Percentiles rank a stretch among this genome's conserved stretches.
These are phyloP conservation scores for Arabidopsis lyrata DNA, from an alignment of 441 rosid genomes.

Conservation along the genomic window DNA sequence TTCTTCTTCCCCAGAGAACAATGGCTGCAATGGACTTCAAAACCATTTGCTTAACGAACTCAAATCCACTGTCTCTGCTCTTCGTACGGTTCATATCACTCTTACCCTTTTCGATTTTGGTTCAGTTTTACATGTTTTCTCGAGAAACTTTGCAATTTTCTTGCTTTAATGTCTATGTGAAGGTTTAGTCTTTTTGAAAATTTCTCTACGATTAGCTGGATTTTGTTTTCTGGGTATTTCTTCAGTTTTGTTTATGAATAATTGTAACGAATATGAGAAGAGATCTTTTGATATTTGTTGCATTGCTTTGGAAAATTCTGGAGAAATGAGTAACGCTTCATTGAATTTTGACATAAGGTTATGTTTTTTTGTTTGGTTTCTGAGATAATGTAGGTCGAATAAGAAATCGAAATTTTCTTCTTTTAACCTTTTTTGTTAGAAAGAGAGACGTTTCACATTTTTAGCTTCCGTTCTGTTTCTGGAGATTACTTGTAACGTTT, in stretches of 20 bases:
- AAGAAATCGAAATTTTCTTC: not conserved
- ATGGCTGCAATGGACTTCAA: constrained; percentile 15
- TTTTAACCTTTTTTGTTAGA: not conserved
- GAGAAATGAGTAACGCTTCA: constrained; percentile 23
- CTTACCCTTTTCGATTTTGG: constrained; percentile 15
- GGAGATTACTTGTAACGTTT: constrained; percentile 30
- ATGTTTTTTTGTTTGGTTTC: constrained; percentile 13
- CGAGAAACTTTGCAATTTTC: not conserved
- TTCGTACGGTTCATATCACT: constrained; percentile 29
- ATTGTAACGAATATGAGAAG: constrained; percentile 1
- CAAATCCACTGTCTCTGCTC: constrained; percentile 37
- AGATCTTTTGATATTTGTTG: constrained; percentile 4
- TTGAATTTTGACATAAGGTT: not conserved
- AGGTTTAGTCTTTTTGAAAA: constrained; percentile 3
- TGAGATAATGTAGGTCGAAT: constrained; percentile 1
- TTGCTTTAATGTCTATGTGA: not conserved
- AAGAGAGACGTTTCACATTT: constrained; percentile 5
- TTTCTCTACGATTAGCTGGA: constrained; percentile 6
- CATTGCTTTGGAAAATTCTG: constrained; percentile 2
- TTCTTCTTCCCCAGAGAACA: constrained; percentile 27
- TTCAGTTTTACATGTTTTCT: not conserved
- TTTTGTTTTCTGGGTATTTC: constrained; percentile 3
- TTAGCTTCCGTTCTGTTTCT: constrained; percentile 30
- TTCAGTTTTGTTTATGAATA: not conserved
- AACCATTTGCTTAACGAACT: constrained; percentile 28